Percentiles rank a stretch among this genome's conserved stretches.
Evolutionary conservation across 164 flowering plant genomes (phyloP).

Genomic region (Vitis labrusca): DNA sequence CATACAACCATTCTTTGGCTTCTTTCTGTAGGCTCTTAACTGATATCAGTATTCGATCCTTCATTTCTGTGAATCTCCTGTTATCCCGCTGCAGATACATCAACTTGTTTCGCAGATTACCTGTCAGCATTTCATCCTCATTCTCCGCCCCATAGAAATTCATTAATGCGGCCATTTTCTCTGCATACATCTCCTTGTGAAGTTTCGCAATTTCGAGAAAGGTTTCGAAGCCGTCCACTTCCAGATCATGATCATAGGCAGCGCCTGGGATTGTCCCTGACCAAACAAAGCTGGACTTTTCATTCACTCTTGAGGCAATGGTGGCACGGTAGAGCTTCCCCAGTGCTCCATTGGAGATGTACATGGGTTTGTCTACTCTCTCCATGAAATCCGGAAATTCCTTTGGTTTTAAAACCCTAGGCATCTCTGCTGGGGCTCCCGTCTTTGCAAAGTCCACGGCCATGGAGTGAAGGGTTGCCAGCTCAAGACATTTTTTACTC

Average conservation of each 20-base stretch:
- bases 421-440: slow-evolving; percentile 97
- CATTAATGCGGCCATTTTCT: slow-evolving; percentile 56
- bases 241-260: slow-evolving; percentile 66
- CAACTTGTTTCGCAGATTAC: slow-evolving; percentile 53
- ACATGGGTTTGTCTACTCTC: slow-evolving; percentile 60
- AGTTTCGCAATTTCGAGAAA: slow-evolving; percentile 53
- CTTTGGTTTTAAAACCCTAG: slow-evolving; percentile 58
- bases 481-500: slow-evolving; percentile 68
- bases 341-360: slow-evolving; percentile 55
- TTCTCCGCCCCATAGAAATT: slow-evolving; percentile 58
- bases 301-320: slow-evolving; percentile 14
- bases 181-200: slow-evolving; percentile 56
- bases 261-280: slow-evolving; percentile 31
- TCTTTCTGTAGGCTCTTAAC: slow-evolving; percentile 58
- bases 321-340: slow-evolving; percentile 88
- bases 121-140: slow-evolving; percentile 82
- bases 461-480: slow-evolving; percentile 89
- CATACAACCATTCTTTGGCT: slow-evolving; percentile 69
- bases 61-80: slow-evolving; percentile 63
- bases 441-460: slow-evolving; percentile 99
- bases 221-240: slow-evolving; percentile 61
- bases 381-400: slow-evolving; percentile 94
- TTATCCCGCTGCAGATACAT: slow-evolving; percentile 62
- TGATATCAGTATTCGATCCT: slow-evolving; percentile 64
- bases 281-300: slow-evolving; percentile 22